Evolutionary conservation across 2,329 filamentous ascomycete genomes (phyloP).

Genomic region (Chaetomiaceae sp.): DNA sequence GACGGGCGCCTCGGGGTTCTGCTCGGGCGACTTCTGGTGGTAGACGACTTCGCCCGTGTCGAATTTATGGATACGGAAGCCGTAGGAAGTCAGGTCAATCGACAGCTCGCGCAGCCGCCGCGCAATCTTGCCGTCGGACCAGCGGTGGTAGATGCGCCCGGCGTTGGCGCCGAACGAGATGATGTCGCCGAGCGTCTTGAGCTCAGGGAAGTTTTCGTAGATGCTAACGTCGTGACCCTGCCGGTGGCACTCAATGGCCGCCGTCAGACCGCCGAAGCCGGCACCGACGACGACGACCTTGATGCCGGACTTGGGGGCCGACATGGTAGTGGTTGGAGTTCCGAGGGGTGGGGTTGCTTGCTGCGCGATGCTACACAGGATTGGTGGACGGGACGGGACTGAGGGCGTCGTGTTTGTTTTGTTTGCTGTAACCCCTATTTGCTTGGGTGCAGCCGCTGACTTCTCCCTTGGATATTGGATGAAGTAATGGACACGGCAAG

Average conservation of each 20-base stretch:
- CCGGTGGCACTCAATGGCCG: constrained; percentile 56
- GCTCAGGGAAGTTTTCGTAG: constrained; percentile 51
- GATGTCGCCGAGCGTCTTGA: constrained; percentile 56
- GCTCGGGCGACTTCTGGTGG: constrained; percentile 44
- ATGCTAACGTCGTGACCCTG: constrained; percentile 54
- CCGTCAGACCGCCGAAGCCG: constrained; percentile 56
- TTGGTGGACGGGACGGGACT: too few species aligned
- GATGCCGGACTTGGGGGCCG: constrained; percentile 38
- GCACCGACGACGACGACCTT: constrained; percentile 46
- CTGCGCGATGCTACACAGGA: too few species aligned
- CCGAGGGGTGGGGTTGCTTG: too few species aligned
- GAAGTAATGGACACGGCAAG: too few species aligned
- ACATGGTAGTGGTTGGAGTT: constrained; percentile 6
- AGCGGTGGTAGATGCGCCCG: constrained; percentile 55
- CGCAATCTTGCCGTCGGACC: constrained; percentile 44
- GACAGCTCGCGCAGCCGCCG: constrained; percentile 42
- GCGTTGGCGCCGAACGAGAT: constrained; percentile 57
- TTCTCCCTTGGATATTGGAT: not conserved
- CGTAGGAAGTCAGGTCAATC: constrained; percentile 46
- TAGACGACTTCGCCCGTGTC: constrained; percentile 54
- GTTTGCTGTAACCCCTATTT: too few species aligned
- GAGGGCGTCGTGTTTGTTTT: too few species aligned
- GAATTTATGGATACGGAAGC: constrained; percentile 57
- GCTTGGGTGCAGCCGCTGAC: not conserved
- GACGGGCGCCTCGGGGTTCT: constrained; percentile 42